A percentile compares a stretch with the other conserved stretches of the same genome.
Conservation (phyloP, 768 basidiomycete genomes). For the Infundibulicybe gibba region DNA sequence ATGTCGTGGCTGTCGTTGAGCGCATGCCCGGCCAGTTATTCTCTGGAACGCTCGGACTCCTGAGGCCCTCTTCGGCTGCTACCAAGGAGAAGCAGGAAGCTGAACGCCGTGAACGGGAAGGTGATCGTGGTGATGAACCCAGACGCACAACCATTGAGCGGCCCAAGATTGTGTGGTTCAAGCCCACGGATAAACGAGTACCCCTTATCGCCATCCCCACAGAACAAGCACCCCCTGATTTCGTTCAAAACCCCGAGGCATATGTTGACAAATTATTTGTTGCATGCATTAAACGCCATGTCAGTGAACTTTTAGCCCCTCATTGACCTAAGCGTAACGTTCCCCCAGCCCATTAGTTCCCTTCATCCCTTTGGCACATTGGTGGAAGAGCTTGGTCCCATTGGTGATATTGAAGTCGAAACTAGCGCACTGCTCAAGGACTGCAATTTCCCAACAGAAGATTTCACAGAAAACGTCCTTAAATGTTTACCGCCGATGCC, state of each 20-base stretch:
- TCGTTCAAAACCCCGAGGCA: conserved; percentile 89
- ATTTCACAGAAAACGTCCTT: conserved; percentile 91
- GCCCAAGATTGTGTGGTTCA: conserved; percentile 99
- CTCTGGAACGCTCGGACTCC: conserved; percentile 92
- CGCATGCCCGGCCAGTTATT: conserved; percentile 99
- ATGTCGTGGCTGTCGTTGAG: conserved; percentile 99
- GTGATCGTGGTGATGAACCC: conserved; percentile 84
- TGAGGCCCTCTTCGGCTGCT: conserved; percentile 93
- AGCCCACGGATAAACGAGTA: conserved; percentile 98
- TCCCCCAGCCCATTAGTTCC: conserved; percentile 79
- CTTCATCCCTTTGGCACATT: conserved; percentile 98
- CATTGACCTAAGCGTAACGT: too few relatives aligned
- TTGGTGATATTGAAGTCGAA: conserved; percentile 98
- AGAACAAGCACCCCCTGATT: conserved; percentile 95
- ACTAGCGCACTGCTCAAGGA: conserved; percentile 97
- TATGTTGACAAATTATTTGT: conserved; percentile 93
- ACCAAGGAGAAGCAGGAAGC: conserved; percentile 99
- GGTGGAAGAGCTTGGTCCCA: conserved; percentile 96
- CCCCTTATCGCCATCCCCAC: conserved; percentile 98
- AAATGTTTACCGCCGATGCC: conserved; percentile 96
- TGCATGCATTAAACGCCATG: conserved; percentile 97
- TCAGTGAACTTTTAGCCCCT: conserved; percentile 33
- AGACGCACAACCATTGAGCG: conserved; percentile 77
- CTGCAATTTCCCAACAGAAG: conserved; percentile 98
- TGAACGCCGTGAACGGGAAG: conserved; percentile 95